Conservation (phyloP, 1,139 yeast species). For the Yamadazyma conglobata region DNA sequence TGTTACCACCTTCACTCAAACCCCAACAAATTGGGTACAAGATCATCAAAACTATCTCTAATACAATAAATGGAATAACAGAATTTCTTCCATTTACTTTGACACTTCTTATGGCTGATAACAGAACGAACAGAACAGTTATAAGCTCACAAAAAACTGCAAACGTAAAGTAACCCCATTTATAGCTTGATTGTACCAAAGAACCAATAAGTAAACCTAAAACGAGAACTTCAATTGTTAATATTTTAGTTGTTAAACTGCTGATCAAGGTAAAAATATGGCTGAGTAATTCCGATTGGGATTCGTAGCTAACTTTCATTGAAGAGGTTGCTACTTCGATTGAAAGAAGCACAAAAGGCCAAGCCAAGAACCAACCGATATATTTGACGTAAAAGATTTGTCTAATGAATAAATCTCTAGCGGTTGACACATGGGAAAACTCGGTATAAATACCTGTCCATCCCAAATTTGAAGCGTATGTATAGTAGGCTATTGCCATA, state of each 20-base stretch:
- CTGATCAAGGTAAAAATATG: constrained; percentile 23
- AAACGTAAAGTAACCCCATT: constrained; percentile 62
- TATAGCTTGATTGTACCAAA: constrained; percentile 53
- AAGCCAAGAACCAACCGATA: constrained; percentile 65
- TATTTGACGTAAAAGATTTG: constrained; percentile 65
- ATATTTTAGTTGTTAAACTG: constrained; percentile 29
- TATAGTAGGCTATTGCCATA: constrained; percentile 53
- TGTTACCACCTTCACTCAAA: constrained; percentile 65
- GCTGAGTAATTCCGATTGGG: constrained; percentile 19
- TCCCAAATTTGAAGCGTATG: constrained; percentile 68
- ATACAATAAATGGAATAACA: constrained; percentile 26
- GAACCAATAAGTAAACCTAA: constrained; percentile 54
- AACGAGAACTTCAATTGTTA: constrained; percentile 48
- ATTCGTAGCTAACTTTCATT: constrained; percentile 17
- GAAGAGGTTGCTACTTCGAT: constrained; percentile 46
- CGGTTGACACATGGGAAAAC: constrained; percentile 49
- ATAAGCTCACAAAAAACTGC: constrained; percentile 36
- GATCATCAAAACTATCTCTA: constrained; percentile 37
- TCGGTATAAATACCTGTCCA: constrained; percentile 53
- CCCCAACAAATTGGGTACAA: constrained; percentile 62
- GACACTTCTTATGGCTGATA: constrained; percentile 14
- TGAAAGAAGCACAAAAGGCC: constrained; percentile 51
- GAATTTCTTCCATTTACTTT: constrained; percentile 14
- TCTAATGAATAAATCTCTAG: constrained; percentile 40
- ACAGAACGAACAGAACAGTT: constrained; percentile 28